Evolutionary conservation across 2,329 filamentous ascomycete species (phyloP).

Genomic region (Malbranchea zuffiana): DNA sequence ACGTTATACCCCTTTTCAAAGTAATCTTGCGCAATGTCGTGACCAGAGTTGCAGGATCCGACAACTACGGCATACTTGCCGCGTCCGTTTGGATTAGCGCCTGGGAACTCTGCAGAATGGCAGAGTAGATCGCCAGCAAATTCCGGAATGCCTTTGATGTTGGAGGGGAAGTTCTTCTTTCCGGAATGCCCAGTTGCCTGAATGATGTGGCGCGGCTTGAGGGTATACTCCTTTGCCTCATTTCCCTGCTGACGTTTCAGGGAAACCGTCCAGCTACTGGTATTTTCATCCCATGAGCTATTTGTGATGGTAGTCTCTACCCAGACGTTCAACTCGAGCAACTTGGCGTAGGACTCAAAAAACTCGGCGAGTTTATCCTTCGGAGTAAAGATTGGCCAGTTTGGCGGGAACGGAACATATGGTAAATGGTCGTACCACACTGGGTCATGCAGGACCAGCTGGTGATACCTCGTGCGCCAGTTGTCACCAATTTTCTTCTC

Average conservation of each 20-base stretch:
- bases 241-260: conserved; percentile 18
- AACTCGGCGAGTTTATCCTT: conserved; percentile 41
- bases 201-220: conserved; percentile 38
- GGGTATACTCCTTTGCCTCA: conserved; percentile 6
- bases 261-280: conserved; percentile 30
- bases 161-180: conserved; percentile 32
- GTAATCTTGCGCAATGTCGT: conserved; percentile 43
- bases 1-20: conserved; percentile 40
- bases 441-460: conserved; percentile 30
- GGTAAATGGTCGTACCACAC: conserved; percentile 31
- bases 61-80: conserved; percentile 41
- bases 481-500: conserved; percentile 39
- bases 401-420: conserved; percentile 32
- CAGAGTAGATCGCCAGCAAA: conserved; percentile 35
- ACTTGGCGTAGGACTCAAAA: conserved; percentile 38
- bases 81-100: conserved; percentile 27
- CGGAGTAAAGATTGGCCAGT: conserved; percentile 35
- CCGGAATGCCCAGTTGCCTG: conserved; percentile 39
- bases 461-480: conserved; percentile 40
- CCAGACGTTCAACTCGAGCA: conserved; percentile 42
- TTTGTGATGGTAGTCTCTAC: conserved; percentile 30
- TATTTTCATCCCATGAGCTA: conserved; percentile 30
- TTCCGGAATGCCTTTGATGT: conserved; percentile 28
- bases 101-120: conserved; percentile 37
- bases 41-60: conserved; percentile 40